Evolutionary conservation across 129 eudicot genomes (phyloP).

Genomic region (Kitagawia praeruptora): DNA sequence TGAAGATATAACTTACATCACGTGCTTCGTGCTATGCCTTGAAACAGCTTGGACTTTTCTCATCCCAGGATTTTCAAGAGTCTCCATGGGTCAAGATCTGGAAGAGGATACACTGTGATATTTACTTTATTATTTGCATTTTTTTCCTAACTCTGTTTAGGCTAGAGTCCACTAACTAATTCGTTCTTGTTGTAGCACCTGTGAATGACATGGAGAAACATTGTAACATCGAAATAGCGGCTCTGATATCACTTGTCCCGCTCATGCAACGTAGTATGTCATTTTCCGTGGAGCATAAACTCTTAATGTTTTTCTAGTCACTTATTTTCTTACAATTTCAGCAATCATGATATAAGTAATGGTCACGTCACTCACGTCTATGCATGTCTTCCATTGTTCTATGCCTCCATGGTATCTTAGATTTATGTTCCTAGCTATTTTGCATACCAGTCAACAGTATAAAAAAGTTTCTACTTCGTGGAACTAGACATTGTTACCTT

Average conservation of each 20-base stretch:
- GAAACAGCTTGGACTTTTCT: conserved; percentile 78
- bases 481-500: background rate
- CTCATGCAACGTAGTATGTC: conserved; percentile 50
- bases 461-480: background rate
- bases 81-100: conserved; percentile 71
- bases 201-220: conserved; percentile 80
- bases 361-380: background rate
- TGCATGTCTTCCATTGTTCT: background rate
- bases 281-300: background rate
- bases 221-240: conserved; percentile 80
- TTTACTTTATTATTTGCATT: conserved; percentile 1
- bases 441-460: background rate
- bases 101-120: conserved; percentile 63
- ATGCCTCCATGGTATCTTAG: background rate
- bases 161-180: conserved; percentile 6
- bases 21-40: conserved; percentile 7
- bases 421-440: background rate
- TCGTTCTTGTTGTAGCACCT: conserved; percentile 53
- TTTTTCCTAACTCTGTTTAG: background rate
- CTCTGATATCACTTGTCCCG: conserved; percentile 64
- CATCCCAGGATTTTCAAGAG: conserved; percentile 94
- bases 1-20: conserved; percentile 10
- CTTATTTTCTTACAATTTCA: background rate
- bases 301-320: background rate
- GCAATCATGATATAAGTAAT: background rate